Evolutionary conservation across 2,329 filamentous ascomycete genomes (phyloP).

Genomic region (Epichloe amarillans): DNA sequence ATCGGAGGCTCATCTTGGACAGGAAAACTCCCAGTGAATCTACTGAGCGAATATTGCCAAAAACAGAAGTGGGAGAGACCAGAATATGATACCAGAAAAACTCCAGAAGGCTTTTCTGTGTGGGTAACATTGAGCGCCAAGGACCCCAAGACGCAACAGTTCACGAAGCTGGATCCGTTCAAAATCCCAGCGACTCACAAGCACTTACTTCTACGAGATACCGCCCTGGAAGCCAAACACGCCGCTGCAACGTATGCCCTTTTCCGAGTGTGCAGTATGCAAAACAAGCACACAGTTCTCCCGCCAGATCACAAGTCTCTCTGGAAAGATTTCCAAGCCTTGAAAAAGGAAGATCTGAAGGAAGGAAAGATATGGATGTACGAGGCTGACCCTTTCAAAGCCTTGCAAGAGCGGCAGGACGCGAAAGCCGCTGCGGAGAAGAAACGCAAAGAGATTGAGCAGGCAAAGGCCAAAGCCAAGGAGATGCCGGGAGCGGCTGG

Average conservation of each 20-base stretch:
- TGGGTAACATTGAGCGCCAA: slow-evolving; percentile 64
- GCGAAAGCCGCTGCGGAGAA: slow-evolving; percentile 65
- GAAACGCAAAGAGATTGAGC: slow-evolving; percentile 59
- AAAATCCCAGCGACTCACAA: slow-evolving; percentile 66
- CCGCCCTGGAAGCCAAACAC: slow-evolving; percentile 80
- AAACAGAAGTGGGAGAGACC: slow-evolving; percentile 93
- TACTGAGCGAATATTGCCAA: slow-evolving; percentile 88
- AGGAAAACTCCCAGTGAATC: slow-evolving; percentile 85
- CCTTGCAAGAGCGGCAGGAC: slow-evolving; percentile 66
- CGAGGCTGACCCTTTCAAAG: slow-evolving; percentile 84
- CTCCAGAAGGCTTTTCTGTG: slow-evolving; percentile 60
- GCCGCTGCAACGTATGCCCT: slow-evolving; percentile 86
- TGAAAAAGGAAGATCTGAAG: slow-evolving; percentile 71
- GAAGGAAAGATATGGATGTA: slow-evolving; percentile 80
- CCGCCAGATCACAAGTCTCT: slow-evolving; percentile 79
- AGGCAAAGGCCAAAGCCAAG: slow-evolving; percentile 53
- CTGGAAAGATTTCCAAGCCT: slow-evolving; percentile 79
- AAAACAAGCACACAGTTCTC: slow-evolving; percentile 88
- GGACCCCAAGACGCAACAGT: slow-evolving; percentile 73
- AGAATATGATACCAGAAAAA: slow-evolving; percentile 74
- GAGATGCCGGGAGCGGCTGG: slow-evolving; percentile 47
- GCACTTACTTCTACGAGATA: slow-evolving; percentile 61
- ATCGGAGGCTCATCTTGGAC: slow-evolving; percentile 96
- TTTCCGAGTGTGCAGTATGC: slow-evolving; percentile 87
- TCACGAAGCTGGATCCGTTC: slow-evolving; percentile 64